Conservation (phyloP, 2,329 filamentous ascomycete species). For the Epichloe glyceriae region DNA sequence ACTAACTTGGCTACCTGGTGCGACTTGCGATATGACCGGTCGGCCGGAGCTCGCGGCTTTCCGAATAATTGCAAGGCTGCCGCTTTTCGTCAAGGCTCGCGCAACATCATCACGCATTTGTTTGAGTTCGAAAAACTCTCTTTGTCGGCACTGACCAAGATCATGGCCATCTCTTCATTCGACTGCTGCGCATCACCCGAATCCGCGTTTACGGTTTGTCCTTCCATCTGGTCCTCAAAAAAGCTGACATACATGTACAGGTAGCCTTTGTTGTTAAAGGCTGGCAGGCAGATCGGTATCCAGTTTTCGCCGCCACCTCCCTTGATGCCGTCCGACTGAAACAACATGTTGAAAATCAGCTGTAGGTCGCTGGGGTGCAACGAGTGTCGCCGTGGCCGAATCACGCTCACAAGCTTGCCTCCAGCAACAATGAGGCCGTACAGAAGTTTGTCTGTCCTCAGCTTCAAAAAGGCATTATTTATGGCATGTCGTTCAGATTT, state of each 20-base stretch:
- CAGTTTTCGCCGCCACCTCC: conserved; percentile 88
- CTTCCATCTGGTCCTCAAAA: conserved; percentile 46
- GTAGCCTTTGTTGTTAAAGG: conserved; percentile 93
- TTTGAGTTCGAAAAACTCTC: conserved; percentile 88
- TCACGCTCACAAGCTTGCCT: conserved; percentile 84
- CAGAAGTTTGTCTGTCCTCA: conserved; percentile 63
- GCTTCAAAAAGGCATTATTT: conserved; percentile 75
- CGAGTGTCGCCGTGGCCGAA: conserved; percentile 86
- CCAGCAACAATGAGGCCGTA: conserved; percentile 92
- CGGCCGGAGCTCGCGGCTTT: conserved; percentile 59
- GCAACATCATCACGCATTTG: conserved; percentile 52
- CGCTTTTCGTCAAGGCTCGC: conserved; percentile 61
- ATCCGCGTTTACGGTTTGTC: conserved; percentile 28
- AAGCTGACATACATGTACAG: conserved; percentile 99
- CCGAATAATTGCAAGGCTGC: conserved; percentile 62
- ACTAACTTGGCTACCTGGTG: conserved; percentile 65
- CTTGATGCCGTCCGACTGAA: conserved; percentile 85
- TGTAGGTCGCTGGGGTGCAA: conserved; percentile 91
- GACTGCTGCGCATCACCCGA: conserved; percentile 48
- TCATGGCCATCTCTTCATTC: conserved; percentile 72
- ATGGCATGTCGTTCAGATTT: conserved; percentile 79
- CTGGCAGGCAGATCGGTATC: conserved; percentile 90
- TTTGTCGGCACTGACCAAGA: conserved; percentile 84
- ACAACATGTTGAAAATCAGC: conserved; percentile 98
- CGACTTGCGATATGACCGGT: conserved; percentile 58